Evolutionary conservation across 176 grass and related monocot genomes (phyloP).

Genomic region (Echinochloa phyllopogon): DNA sequence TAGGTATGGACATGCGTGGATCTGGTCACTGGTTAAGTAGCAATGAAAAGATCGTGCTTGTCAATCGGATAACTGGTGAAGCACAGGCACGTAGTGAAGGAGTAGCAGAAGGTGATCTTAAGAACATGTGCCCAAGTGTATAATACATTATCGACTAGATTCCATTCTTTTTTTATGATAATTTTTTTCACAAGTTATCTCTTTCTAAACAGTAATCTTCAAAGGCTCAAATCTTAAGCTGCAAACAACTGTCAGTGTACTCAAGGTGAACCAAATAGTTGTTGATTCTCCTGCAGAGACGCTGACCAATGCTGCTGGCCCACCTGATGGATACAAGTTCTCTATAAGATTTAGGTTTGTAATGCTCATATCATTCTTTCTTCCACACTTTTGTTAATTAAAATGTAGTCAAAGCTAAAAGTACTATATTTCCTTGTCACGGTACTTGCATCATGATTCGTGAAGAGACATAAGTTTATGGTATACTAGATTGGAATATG

Average conservation of each 20-base stretch:
- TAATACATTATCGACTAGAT: conserved; percentile 14
- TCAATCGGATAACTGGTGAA: conserved; percentile 78
- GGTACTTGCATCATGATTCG: background rate
- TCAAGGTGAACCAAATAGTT: conserved; percentile 73
- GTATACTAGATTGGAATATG: conserved; percentile 14
- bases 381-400: conserved; percentile 27
- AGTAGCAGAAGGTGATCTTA: conserved; percentile 73
- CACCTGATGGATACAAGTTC: conserved; percentile 76
- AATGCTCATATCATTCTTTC: conserved; percentile 20
- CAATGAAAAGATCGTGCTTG: conserved; percentile 71
- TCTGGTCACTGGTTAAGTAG: conserved; percentile 81
- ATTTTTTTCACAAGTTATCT: conserved; percentile 29
- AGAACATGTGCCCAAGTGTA: background rate
- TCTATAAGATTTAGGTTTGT: conserved; percentile 74
- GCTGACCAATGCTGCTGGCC: conserved; percentile 68
- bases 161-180: conserved; percentile 15
- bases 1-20: conserved; percentile 54
- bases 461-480: conserved; percentile 1
- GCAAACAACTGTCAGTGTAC: conserved; percentile 63
- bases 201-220: conserved; percentile 71
- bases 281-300: conserved; percentile 66
- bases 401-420: conserved; percentile 34
- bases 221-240: conserved; percentile 71
- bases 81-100: conserved; percentile 71
- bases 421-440: background rate